Conservation (phyloP, 2,329 filamentous ascomycete genomes). For the Niveomyces coronatus region DNA sequence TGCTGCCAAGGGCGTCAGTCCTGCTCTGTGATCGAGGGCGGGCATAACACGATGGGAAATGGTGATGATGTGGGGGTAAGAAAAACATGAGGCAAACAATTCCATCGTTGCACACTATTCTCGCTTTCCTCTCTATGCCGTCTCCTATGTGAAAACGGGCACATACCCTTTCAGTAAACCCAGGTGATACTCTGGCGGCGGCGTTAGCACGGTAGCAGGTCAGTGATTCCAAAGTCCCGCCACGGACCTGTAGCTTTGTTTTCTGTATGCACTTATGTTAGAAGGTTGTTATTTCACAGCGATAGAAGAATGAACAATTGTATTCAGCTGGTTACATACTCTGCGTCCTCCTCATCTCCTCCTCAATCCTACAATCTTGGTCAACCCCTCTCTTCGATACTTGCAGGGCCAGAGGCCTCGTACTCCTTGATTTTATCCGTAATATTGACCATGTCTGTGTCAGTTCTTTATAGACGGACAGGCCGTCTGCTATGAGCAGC, state of each 20-base stretch:
- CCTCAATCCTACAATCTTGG: constrained; percentile 69
- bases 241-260: constrained; percentile 94
- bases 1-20: too few relatives aligned
- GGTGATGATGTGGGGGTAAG: constrained; percentile 3
- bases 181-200: constrained; percentile 77
- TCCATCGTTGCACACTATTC: too few relatives aligned
- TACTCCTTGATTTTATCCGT: constrained; percentile 99
- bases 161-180: constrained; percentile 89
- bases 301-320: neutral
- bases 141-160: neutral
- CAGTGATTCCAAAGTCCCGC: neutral
- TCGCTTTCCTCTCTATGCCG: too few relatives aligned
- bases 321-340: constrained; percentile 48
- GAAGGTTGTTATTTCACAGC: constrained; percentile 15
- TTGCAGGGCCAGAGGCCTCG: constrained; percentile 20
- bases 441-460: constrained; percentile 84
- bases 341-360: constrained; percentile 98
- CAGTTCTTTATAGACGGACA: constrained; percentile 21
- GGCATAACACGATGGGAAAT: too few relatives aligned
- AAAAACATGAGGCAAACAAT: too few relatives aligned
- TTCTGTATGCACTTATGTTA: constrained; percentile 45
- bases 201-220: neutral
- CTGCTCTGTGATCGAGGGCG: too few relatives aligned
- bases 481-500: constrained; percentile 16
- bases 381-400: constrained; percentile 15